Base-by-base conservation (phyloP, 2,329 filamentous ascomycete genomes). In the Dryadomyces quercivorus region DNA sequence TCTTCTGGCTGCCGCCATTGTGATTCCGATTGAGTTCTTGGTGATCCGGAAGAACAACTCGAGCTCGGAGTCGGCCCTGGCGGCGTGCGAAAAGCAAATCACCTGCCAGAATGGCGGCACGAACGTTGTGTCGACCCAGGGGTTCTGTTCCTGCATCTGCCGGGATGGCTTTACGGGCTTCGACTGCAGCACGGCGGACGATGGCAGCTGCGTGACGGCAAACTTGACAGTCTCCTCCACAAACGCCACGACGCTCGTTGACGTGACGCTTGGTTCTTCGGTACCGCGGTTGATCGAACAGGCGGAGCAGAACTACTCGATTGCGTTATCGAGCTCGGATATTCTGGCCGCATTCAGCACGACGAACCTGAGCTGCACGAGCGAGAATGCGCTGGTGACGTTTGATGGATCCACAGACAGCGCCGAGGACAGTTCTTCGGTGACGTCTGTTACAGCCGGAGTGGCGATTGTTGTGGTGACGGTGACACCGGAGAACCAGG, bases 341-440 rank as follows among this genome's bases (percentile, higher is more conserved):
- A 79, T 97, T 52, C 70, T 95, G 54, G 81, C 84, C 1, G 79
- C 89, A 50, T 88, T 97, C 67, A 92, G 86, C 63, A 70, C 76
- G 6, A 80, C 78, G 36, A 85, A 85, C 59, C 73, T 95, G 16
- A 90, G 86, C 54, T 98, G 93, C 67, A 81, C 81, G 9, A 81
- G 84, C 0, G 86, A 96, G 66, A 97, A 97, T 63, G 85, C 89
- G 0, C 75, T 98, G 4, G 85, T 97, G 16, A 89, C 87, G 0
- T 95, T 96, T 66, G 80, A 87, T 61, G 85, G 84, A 5, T 67
- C 68, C 54, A 68, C 71, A 2, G 66, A 67, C 18, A 62, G 60
- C 15, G 62, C 59, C 5, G 57, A 64, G 16, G 58, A 63, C 6
- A 61, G 26, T 31, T 31, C 26, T 31, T 4, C 26, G 8, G 26